Base-by-base conservation (phyloP, 2,329 filamentous ascomycete species). In the Ceratocystis cubensis region DNA sequence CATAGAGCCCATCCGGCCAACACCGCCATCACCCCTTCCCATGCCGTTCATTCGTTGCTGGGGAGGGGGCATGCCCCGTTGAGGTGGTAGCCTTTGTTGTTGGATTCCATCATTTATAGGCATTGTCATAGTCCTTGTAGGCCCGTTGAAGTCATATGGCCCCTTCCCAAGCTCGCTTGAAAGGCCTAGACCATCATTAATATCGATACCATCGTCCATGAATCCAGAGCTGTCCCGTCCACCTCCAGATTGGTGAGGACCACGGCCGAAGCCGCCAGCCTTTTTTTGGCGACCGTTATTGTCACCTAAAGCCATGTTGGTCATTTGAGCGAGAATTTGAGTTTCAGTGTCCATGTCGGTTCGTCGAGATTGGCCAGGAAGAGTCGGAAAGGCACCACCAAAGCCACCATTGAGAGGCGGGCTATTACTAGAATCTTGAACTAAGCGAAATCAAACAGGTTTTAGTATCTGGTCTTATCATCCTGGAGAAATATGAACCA, bases 51-150 rank as follows among this genome's bases (percentile, higher is more conserved):
- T 74, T 37, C 77, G 75, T 48, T 74, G 63, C 28, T 67, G 66
- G 30, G 75, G 25, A 71, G 72, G 37, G 73, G 76, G 65, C 68
- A 69, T 66, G 25, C 66, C 66, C 17, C 69, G 62, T n/a, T 65
- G 65, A n/a, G 72, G 73, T 7, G 72, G 72, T n/a, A 70, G 71
- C 70, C 73, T 72, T 28, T 41, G 73, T 20, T 73, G 76, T 44
- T 77, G 75, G 70, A 76, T 75, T 28, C 45, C 64, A 10, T 80
- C 77, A 66, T 81, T 78, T 2, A 77, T 73, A 1, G 84, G 83
- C 81, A 85, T 83, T 4, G 84, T 87, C 79, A 81, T 82, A 67
- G 83, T 86, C 70, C 84, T 78, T n/a, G 75, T 72, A 7, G 81
- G 82, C 1, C 81, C 79, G 0, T 77, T 81, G 70, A 81, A 84